phyloP scores from a whole-genome alignment of 2,329 filamentous ascomycete genomes.

The Talaromyces rugulosus region DNA sequence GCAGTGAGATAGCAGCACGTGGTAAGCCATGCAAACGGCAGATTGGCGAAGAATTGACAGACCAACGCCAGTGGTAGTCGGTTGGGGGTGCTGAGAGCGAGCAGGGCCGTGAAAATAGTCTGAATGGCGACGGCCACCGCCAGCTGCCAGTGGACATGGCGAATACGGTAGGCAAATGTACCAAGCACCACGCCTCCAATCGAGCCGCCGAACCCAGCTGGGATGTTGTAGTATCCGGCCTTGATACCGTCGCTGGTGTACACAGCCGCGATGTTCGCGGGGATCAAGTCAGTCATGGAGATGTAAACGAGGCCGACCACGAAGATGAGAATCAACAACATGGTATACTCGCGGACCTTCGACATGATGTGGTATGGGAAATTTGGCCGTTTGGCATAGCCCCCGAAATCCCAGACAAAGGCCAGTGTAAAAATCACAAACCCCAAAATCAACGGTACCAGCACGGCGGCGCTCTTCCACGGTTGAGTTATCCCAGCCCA shows the following conservation, averaged over 20 bases:
- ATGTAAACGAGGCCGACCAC: not conserved
- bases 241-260: not conserved
- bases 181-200: not conserved
- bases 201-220: not conserved
- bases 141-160: not conserved
- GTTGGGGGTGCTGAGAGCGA: not conserved
- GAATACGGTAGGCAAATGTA: not conserved
- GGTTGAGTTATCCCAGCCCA: not conserved
- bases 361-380: constrained; percentile 2
- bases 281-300: not conserved
- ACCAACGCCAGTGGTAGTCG: not conserved
- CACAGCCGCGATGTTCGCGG: not conserved
- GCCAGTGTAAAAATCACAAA: not conserved
- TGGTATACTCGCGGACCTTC: not conserved
- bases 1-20: not conserved
- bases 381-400: not conserved
- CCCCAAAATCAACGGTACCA: not conserved
- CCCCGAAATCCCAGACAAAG: constrained; percentile 6
- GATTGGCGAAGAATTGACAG: not conserved
- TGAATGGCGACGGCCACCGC: not conserved
- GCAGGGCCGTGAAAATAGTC: not conserved
- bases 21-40: not conserved
- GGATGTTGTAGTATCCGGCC: not conserved
- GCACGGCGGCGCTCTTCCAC: not conserved
- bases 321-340: not conserved